A percentile compares a stretch with the other conserved stretches of the same genome.
These are phyloP conservation scores for Toxoplasma gondii DNA, from an alignment of 169 alveolate species.

Conservation along the genomic window DNA sequence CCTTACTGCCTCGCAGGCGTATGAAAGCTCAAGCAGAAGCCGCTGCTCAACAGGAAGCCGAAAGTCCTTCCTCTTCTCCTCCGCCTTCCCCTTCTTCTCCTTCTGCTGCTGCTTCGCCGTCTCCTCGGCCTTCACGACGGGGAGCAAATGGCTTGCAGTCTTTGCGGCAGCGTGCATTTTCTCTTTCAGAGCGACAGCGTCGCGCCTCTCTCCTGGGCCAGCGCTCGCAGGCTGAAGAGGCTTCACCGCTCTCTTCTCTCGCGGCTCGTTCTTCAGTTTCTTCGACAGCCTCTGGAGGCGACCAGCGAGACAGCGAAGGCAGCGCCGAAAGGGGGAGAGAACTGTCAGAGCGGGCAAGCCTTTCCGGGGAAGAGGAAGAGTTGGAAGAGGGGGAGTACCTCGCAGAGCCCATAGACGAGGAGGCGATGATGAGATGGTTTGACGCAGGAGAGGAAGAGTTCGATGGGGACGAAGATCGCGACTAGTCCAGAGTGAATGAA, in stretches of 20 bases:
- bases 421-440: not conserved
- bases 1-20: not conserved
- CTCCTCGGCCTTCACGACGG: not conserved
- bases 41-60: not conserved
- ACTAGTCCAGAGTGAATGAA: too few relatives aligned
- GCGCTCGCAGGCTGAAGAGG: not conserved
- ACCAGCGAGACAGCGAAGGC: not conserved
- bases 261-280: not conserved
- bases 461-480: not conserved
- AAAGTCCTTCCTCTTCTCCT: not conserved
- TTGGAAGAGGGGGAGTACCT: not conserved
- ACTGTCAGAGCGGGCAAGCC: not conserved
- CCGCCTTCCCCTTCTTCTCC: not conserved
- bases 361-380: not conserved
- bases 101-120: not conserved
- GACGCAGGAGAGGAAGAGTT: not conserved
- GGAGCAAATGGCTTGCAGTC: not conserved
- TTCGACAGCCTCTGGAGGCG: not conserved
- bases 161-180: constrained; percentile 1
- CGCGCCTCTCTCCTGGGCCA: not conserved
- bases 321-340: not conserved
- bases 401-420: not conserved
- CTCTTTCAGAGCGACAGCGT: not conserved
- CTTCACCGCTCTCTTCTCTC: too few relatives aligned
- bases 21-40: not conserved